These are phyloP conservation scores for Cryptococcus sp. DNA, from an alignment of 1,284 basidiomycete genomes.

Conservation along the genomic window DNA sequence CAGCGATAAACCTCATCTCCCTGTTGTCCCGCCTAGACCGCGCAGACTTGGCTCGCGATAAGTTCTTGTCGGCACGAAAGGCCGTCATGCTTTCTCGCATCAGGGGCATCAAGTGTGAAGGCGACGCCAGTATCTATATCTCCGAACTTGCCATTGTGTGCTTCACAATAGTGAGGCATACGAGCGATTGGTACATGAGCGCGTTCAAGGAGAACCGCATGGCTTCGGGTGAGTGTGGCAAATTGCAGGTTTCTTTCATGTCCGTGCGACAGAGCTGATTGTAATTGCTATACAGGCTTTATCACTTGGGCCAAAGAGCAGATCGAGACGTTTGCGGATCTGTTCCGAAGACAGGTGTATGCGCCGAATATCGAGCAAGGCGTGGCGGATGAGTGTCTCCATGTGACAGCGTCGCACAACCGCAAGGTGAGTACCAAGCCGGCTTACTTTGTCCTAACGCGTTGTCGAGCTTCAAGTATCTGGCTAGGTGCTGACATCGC, in stretches of 20 bases:
- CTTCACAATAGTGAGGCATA: slow-evolving; percentile 60
- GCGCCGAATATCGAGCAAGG: slow-evolving; percentile 69
- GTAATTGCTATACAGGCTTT: slow-evolving; percentile 63
- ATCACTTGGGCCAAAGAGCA: slow-evolving; percentile 91
- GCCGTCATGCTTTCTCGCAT: slow-evolving; percentile 74
- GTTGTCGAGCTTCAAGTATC: too few relatives aligned
- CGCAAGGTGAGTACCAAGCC: slow-evolving; percentile 63
- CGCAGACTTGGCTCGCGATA: slow-evolving; percentile 73
- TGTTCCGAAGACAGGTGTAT: slow-evolving; percentile 90
- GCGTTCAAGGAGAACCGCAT: slow-evolving; percentile 94
- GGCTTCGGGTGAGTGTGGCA: slow-evolving; percentile 69
- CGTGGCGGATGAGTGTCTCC: slow-evolving; percentile 72
- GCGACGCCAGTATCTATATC: slow-evolving; percentile 60
- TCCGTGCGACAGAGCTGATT: background rate
- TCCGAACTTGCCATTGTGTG: slow-evolving; percentile 52
- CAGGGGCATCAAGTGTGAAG: slow-evolving; percentile 86
- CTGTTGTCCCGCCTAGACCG: slow-evolving; percentile 75
- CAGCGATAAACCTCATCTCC: slow-evolving; percentile 69
- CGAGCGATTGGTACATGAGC: slow-evolving; percentile 94
- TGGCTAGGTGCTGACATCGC: background rate
- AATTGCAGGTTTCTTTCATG: background rate
- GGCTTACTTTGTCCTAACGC: too few relatives aligned
- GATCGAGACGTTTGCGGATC: slow-evolving; percentile 78
- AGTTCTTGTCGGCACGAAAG: slow-evolving; percentile 78
- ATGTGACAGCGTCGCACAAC: slow-evolving; percentile 74